Conservation (phyloP, 345 rosid species). For the Eucalyptus rudis region DNA sequence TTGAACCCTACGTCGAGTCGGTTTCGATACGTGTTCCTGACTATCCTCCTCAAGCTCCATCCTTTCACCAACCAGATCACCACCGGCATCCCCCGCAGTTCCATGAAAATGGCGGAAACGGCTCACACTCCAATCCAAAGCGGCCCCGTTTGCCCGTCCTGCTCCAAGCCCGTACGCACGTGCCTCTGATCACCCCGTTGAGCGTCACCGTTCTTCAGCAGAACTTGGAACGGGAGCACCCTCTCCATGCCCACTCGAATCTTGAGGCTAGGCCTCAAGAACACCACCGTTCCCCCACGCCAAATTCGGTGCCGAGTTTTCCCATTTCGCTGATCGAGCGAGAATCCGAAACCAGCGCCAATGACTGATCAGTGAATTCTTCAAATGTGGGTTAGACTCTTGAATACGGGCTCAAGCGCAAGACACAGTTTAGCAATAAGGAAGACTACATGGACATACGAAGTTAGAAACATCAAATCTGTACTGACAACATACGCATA, state of each 20-base stretch:
- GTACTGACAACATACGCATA: rapidly evolving
- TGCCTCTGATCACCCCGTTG: slow-evolving; percentile 35
- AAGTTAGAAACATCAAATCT: rapidly evolving
- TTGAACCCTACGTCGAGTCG: too few relatives aligned
- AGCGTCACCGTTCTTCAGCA: too few relatives aligned
- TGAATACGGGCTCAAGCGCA: rapidly evolving
- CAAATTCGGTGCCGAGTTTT: slow-evolving; percentile 39
- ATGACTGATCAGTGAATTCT: too few relatives aligned
- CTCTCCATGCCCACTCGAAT: too few relatives aligned
- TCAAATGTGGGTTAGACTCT: rapidly evolving
- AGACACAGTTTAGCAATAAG: rapidly evolving
- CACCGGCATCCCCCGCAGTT: neutral
- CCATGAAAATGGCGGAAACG: neutral
- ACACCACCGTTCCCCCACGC: slow-evolving; percentile 7
- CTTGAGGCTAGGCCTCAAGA: too few relatives aligned
- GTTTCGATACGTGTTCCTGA: neutral
- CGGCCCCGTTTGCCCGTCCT: slow-evolving; percentile 46
- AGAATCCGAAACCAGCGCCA: neutral
- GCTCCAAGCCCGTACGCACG: slow-evolving; percentile 49
- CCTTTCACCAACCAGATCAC: neutral
- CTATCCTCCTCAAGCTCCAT: neutral
- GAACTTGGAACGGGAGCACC: too few relatives aligned
- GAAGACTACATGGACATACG: rapidly evolving
- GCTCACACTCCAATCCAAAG: slow-evolving; percentile 7
- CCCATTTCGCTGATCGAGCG: slow-evolving; percentile 20